Base-by-base conservation (phyloP, 345 rosid species). In the Crucihimalaya himalaica region DNA sequence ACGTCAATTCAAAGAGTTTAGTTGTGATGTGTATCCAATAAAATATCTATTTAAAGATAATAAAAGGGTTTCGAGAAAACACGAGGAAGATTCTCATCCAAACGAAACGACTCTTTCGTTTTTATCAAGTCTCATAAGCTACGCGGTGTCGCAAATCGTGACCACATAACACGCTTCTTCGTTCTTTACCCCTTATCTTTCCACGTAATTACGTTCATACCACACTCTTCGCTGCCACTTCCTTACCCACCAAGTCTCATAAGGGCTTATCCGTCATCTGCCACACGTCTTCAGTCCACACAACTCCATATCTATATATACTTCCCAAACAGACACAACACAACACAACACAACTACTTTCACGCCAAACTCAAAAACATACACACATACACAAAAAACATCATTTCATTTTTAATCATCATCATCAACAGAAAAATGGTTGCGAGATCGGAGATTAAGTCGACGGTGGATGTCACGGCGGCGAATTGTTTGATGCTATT, bases 401-500 rank as follows among this genome's bases (percentile, higher is more conserved):
- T 40, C 27, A 10, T 48, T 60, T 14, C 13, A 45, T 45, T 2
- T 46, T 16, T 18, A 2, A 27, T 39, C 35, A 46, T 14, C 25
- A 20, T 14, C 32, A 28, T n/a, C 13, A 47, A 21, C 3, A 35
- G n/a, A 64, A 40, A 29, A 39, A 75, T 78, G 81, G 69, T 58
- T 51, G 73, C 68, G 0, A 72, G 7, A 34, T 72, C 81, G 19
- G 94, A 84, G 61, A 68, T 15, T 79, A 68, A 68, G 28, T 68
- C 25, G 63, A 72, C 9, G 72, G 43, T 19, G 57, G 66, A 50
- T 80, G 71, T 61, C 3, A 83, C 28, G 66, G 80, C 80, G 62
- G 96, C 89, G 2, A 84, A 76, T 4, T 86, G 88, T 63, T 68
- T 94, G 84, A 87, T 91, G 91, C 80, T 93, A 0, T 81, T 93